phyloP scores from a whole-genome alignment of 495 filamentous ascomycete species.

The Podospora comata region DNA sequence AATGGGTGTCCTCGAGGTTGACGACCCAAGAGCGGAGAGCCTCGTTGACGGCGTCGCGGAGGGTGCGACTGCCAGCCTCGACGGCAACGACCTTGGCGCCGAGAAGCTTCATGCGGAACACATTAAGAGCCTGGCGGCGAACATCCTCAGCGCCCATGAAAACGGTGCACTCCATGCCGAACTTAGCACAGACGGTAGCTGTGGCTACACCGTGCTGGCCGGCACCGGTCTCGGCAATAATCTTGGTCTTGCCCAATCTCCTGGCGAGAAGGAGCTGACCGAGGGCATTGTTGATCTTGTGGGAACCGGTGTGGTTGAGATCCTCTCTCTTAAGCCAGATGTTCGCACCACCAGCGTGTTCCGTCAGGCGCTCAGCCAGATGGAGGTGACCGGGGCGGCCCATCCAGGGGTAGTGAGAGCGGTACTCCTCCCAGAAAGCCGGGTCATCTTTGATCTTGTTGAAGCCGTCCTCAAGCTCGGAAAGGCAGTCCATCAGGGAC shows the following conservation, averaged over 20 bases:
- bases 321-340: conserved; percentile 97
- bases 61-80: conserved; percentile 76
- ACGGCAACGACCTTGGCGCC: conserved; percentile 85
- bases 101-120: conserved; percentile 94
- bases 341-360: conserved; percentile 82
- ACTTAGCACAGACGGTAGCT: conserved; percentile 93
- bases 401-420: conserved; percentile 97
- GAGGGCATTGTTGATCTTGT: conserved; percentile 97
- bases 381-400: conserved; percentile 90
- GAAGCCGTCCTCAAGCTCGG: conserved; percentile 90
- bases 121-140: conserved; percentile 86
- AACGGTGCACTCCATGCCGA: conserved; percentile 91
- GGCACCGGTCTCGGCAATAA: conserved; percentile 95
- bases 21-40: conserved; percentile 87
- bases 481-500: conserved; percentile 93
- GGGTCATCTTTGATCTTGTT: conserved; percentile 78
- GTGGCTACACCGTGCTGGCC: conserved; percentile 95
- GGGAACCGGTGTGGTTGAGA: conserved; percentile 79
- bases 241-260: conserved; percentile 82
- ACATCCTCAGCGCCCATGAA: conserved; percentile 98
- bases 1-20: conserved; percentile 83
- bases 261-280: conserved; percentile 83
- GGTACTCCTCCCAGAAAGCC: conserved; percentile 94
- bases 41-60: conserved; percentile 96
- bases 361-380: conserved; percentile 79